These are phyloP conservation scores for Nakazawaea peltata DNA, from an alignment of 805 yeast genomes.

Conservation along the genomic window DNA sequence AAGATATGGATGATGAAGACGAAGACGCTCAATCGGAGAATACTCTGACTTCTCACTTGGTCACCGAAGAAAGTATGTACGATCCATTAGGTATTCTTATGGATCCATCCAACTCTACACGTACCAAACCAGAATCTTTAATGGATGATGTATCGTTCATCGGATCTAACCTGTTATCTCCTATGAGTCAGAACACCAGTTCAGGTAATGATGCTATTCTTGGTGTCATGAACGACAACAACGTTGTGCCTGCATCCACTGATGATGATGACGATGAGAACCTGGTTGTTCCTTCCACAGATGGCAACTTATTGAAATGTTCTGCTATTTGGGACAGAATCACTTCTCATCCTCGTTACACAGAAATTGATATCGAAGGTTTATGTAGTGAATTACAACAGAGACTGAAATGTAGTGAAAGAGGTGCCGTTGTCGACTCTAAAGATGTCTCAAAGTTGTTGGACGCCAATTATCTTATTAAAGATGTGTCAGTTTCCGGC, in stretches of 20 bases:
- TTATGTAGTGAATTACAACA: conserved; percentile 81
- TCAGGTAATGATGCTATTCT: background rate
- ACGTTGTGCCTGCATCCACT: background rate
- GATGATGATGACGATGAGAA: conserved; percentile 20
- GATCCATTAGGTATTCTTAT: conserved; percentile 40
- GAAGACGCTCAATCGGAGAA: conserved; percentile 19
- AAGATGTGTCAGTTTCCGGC: too few relatives aligned
- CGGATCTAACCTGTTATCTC: background rate
- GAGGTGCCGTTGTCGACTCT: conserved; percentile 82
- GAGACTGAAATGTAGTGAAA: conserved; percentile 92
- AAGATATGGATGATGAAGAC: conserved; percentile 9
- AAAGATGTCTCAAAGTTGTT: conserved; percentile 62
- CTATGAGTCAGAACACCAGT: background rate
- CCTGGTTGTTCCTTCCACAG: conserved; percentile 64
- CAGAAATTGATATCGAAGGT: conserved; percentile 91
- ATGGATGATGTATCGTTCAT: too few relatives aligned
- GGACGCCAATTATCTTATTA: conserved; percentile 14
- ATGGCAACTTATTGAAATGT: conserved; percentile 57
- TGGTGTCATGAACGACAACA: background rate
- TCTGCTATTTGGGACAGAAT: conserved; percentile 96
- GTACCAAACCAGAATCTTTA: background rate
- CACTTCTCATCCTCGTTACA: conserved; percentile 86
- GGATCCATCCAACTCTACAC: background rate
- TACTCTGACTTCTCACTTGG: conserved; percentile 24
- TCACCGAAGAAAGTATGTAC: conserved; percentile 48